Base-by-base conservation (phyloP, 345 rosid genomes). In the Salix arbutifolia region DNA sequence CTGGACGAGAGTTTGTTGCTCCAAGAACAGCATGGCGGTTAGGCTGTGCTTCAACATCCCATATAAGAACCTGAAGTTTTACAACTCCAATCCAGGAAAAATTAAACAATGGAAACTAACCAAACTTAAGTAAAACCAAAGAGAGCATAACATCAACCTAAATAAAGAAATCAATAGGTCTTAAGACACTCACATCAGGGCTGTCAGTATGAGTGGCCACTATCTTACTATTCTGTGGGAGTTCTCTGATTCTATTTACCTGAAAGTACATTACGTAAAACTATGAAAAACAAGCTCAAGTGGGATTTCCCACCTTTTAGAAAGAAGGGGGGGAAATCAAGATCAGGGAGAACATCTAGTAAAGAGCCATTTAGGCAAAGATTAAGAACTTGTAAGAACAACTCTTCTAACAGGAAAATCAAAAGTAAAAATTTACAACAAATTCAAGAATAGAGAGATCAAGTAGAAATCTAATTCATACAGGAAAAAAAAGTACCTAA, bases 11-110 rank as follows among this genome's bases (percentile, higher is more conserved):
- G 84, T 85, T 81, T 21, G 95, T 78, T 46, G 99, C 96, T 80
- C 99, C 99, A 87, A 86, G 91, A 67, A 96, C 97, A 74, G 99
- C 98, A 88, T 96, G 98, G 61, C 98, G 97, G 77, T 91, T 96
- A 60, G 99, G 99, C 84, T 96, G 99, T 73, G 98, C 89, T 84
- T 94, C 99, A 69, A 96, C 97, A 77, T 96, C 99, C 99, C 99
- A 96, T 72, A 96, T 88, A 78, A 94, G 97, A 85, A 96, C 96
- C 99, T 96, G 83, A 76, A 75, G 72, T 83, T 76, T 73, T 68
- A 68, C 12, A 83, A 72, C 71, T 21, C 7, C 69, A 80, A 19
- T 66, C 16, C 21, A 37, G 52, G 67, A 12, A 70, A 80, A 23
- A 80, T 64, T 48, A 28, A 70, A 73, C 42, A 44, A 37, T 65